phyloP scores from a whole-genome alignment of 2,329 filamentous ascomycete genomes.

The Rutstroemia sydowiana region DNA sequence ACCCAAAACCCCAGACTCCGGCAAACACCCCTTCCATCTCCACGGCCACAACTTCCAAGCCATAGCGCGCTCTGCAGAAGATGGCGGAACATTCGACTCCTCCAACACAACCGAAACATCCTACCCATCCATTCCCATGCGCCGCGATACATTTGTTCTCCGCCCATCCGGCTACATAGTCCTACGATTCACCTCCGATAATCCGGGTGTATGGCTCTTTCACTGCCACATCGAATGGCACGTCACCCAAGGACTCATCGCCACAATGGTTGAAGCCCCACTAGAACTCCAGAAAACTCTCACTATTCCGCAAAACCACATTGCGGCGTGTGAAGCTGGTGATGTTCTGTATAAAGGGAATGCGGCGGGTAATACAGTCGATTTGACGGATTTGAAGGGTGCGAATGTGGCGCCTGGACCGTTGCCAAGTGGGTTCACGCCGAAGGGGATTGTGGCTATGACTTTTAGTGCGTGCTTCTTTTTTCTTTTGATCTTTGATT shows the following conservation, averaged over 20 bases:
- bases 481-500: too few relatives aligned
- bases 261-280: constrained; percentile 43
- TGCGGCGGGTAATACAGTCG: constrained; percentile 61
- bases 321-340: constrained; percentile 48
- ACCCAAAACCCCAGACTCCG: constrained; percentile 39
- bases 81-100: constrained; percentile 47
- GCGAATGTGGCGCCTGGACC: constrained; percentile 22
- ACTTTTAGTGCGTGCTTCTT: constrained; percentile 18
- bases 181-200: constrained; percentile 59
- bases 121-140: constrained; percentile 50
- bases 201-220: constrained; percentile 65
- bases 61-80: constrained; percentile 51
- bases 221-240: constrained; percentile 83
- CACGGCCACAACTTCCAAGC: constrained; percentile 72
- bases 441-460: constrained; percentile 27
- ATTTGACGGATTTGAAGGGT: constrained; percentile 58
- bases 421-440: constrained; percentile 26
- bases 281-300: constrained; percentile 32
- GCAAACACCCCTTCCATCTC: constrained; percentile 68
- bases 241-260: constrained; percentile 56
- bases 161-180: constrained; percentile 61
- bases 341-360: constrained; percentile 55
- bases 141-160: constrained; percentile 61
- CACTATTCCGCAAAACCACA: constrained; percentile 51
- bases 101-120: constrained; percentile 37